Evolutionary conservation across 1,139 yeast species (phyloP).

Genomic region (Hansenula lynferdii): DNA sequence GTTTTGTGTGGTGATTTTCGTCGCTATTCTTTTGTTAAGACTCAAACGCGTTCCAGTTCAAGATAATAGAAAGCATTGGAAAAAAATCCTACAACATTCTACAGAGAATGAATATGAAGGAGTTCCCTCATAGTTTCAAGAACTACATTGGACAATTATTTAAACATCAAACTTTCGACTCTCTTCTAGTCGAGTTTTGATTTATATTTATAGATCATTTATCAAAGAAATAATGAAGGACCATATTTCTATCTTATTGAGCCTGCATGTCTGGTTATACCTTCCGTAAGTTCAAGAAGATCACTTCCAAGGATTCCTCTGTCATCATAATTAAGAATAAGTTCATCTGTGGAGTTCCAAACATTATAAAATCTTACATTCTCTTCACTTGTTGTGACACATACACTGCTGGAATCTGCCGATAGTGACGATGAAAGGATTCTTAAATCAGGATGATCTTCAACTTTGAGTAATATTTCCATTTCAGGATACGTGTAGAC

Average conservation of each 20-base stretch:
- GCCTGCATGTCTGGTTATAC: conserved; percentile 31
- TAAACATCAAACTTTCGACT: too few species aligned
- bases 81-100: conserved; percentile 37
- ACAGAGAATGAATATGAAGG: conserved; percentile 54
- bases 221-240: too few species aligned
- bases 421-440: conserved; percentile 63
- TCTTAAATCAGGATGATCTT: conserved; percentile 49
- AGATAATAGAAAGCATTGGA: conserved; percentile 54
- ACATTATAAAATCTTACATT: conserved; percentile 68
- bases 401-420: conserved; percentile 55
- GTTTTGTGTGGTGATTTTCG: conserved; percentile 46
- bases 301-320: conserved; percentile 50
- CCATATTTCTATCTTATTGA: conserved; percentile 21
- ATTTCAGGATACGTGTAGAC: conserved; percentile 67
- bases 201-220: too few species aligned
- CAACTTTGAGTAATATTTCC: conserved; percentile 43
- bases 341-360: conserved; percentile 45
- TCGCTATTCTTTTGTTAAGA: conserved; percentile 34
- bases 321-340: conserved; percentile 34
- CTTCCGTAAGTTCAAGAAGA: conserved; percentile 55
- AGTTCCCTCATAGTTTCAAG: conserved; percentile 50
- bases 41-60: conserved; percentile 44
- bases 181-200: too few species aligned
- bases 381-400: conserved; percentile 74
- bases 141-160: too few species aligned